A percentile compares a stretch with the other conserved stretches of the same genome.
Conservation (phyloP, 2,329 filamentous ascomycete species). For the Diplodia seriata region DNA sequence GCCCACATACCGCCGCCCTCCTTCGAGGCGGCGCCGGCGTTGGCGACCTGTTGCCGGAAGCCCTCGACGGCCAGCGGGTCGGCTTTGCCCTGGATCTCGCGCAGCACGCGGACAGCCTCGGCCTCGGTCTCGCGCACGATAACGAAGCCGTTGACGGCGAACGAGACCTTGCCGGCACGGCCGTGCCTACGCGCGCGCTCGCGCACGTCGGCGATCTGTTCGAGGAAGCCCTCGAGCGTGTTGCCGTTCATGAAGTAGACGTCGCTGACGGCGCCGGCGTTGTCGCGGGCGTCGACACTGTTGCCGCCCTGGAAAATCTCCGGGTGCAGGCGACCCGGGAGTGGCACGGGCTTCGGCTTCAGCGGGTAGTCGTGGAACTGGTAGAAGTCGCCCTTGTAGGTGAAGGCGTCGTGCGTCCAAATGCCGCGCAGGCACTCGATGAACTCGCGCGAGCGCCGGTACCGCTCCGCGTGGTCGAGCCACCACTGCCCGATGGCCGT, state of each 20-base stretch:
- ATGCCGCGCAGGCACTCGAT: conserved; percentile 60
- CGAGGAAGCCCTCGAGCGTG: conserved; percentile 59
- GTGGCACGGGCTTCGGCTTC: conserved; percentile 56
- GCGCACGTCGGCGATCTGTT: conserved; percentile 59
- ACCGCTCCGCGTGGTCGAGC: conserved; percentile 61
- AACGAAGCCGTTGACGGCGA: conserved; percentile 60
- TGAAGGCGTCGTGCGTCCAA: conserved; percentile 59
- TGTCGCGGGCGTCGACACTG: conserved; percentile 58
- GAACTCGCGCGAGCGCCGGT: conserved; percentile 59
- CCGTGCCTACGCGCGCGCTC: conserved; percentile 54
- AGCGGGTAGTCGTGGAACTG: conserved; percentile 60
- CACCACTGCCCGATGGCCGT: conserved; percentile 61
- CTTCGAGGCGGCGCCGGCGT: conserved; percentile 56
- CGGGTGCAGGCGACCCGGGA: conserved; percentile 53
- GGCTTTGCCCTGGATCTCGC: conserved; percentile 62
- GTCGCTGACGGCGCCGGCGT: conserved; percentile 57
- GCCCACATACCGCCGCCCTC: conserved; percentile 63
- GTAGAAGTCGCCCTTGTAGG: conserved; percentile 60
- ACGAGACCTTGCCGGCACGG: conserved; percentile 55
- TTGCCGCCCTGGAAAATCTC: conserved; percentile 64
- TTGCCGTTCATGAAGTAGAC: conserved; percentile 67
- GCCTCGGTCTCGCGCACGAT: conserved; percentile 59
- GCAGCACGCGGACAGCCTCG: conserved; percentile 57
- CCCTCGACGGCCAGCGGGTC: conserved; percentile 59
- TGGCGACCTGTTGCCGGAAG: conserved; percentile 58